Evolutionary conservation across 495 filamentous ascomycete species (phyloP).

Genomic region (Copromyces sp.): DNA sequence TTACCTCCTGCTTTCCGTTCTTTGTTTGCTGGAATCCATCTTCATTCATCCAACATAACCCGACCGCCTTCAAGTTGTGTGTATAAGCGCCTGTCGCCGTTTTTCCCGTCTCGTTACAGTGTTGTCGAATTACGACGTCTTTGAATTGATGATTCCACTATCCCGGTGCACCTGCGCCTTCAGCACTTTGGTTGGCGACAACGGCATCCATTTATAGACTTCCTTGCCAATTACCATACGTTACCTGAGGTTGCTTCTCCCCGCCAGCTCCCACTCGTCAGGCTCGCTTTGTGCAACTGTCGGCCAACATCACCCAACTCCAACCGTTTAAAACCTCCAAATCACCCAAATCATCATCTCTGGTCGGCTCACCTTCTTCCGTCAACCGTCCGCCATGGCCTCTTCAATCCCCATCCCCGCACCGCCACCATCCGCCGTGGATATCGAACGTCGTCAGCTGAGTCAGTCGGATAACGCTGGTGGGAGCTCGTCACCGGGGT

Average conservation of each 20-base stretch:
- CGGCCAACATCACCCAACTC: not conserved
- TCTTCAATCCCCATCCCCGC: slow-evolving; percentile 45
- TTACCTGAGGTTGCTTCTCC: not conserved
- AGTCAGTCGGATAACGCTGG: slow-evolving; percentile 28
- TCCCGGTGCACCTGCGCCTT: not conserved
- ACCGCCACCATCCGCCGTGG: slow-evolving; percentile 24
- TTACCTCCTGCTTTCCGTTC: not conserved
- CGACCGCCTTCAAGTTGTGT: not conserved
- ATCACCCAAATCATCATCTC: not conserved
- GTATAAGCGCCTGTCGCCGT: not conserved
- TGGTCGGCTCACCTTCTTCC: not conserved
- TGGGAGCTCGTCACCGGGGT: slow-evolving; percentile 34
- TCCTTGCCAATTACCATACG: not conserved
- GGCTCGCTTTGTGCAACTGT: not conserved
- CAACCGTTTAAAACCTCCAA: not conserved
- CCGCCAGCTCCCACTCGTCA: not conserved
- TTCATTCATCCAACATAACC: not conserved
- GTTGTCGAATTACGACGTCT: not conserved
- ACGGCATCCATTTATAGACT: not conserved
- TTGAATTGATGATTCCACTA: not conserved
- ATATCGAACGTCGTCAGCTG: slow-evolving; percentile 20
- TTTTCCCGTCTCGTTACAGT: not conserved
- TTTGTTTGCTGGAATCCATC: not conserved
- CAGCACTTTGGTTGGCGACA: not conserved
- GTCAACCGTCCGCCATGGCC: slow-evolving; percentile 27